phyloP scores from a whole-genome alignment of 2,329 filamentous ascomycete genomes.

The Macrophomina phaseolina region DNA sequence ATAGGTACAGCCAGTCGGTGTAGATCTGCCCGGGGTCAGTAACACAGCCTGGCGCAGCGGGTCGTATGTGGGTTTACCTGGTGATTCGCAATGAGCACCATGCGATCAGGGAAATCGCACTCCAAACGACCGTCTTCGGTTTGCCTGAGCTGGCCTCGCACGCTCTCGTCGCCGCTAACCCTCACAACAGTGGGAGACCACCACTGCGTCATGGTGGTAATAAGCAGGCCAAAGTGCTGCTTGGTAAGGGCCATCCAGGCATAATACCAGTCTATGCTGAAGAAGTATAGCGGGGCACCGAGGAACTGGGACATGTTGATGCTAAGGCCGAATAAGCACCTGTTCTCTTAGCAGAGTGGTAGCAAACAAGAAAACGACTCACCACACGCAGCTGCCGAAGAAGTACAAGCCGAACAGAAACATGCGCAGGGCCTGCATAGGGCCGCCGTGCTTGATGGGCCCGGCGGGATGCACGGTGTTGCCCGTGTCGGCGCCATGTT shows the following conservation, averaged over 20 bases:
- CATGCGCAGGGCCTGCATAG: conserved; percentile 51
- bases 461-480: conserved; percentile 41
- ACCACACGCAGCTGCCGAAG: conserved; percentile 49
- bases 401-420: conserved; percentile 54
- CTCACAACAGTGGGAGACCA: conserved; percentile 82
- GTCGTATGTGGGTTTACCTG: conserved; percentile 53
- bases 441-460: conserved; percentile 49
- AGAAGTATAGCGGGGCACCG: conserved; percentile 73
- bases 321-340: conserved; percentile 35
- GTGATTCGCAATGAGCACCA: conserved; percentile 85
- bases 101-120: conserved; percentile 78
- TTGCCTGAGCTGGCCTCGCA: conserved; percentile 74
- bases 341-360: conserved; percentile 5
- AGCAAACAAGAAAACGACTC: conserved; percentile 32
- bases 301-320: conserved; percentile 72
- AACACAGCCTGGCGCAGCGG: neutral
- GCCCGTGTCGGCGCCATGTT: conserved; percentile 13
- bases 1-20: conserved; percentile 91
- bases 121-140: conserved; percentile 73
- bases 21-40: conserved; percentile 64
- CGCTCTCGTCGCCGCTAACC: conserved; percentile 80
- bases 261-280: conserved; percentile 78
- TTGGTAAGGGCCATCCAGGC: conserved; percentile 88
- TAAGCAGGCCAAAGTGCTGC: conserved; percentile 76
- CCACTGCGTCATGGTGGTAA: conserved; percentile 80